A percentile compares a stretch with the other conserved stretches of the same genome.
Evolutionary conservation across 2,329 filamentous ascomycete genomes (phyloP).

Genomic region (Cadophora gregata): DNA sequence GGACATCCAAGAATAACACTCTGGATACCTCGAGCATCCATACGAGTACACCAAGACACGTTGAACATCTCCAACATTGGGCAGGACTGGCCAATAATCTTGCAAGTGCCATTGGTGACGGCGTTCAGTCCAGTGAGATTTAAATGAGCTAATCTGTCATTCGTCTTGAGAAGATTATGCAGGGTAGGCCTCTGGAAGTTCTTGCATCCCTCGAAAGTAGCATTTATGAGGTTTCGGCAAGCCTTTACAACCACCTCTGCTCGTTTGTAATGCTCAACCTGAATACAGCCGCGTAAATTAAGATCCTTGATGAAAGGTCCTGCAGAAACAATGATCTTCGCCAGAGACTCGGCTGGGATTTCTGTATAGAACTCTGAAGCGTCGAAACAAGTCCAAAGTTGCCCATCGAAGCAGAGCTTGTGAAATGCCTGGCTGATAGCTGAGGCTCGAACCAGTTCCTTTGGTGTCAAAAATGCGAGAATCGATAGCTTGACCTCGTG

Average conservation of each 20-base stretch:
- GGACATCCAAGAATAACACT: constrained; percentile 75
- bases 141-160: constrained; percentile 78
- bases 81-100: constrained; percentile 82
- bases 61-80: constrained; percentile 84
- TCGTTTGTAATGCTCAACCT: constrained; percentile 82
- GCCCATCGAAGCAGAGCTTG: constrained; percentile 88
- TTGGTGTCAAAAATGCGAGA: constrained; percentile 76
- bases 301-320: constrained; percentile 91
- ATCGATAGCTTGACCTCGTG: constrained; percentile 82
- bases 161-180: constrained; percentile 75
- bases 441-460: constrained; percentile 80
- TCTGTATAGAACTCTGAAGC: constrained; percentile 85
- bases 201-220: constrained; percentile 86
- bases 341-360: constrained; percentile 82
- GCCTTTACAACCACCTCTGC: constrained; percentile 79
- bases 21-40: constrained; percentile 78
- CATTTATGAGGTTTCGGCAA: constrained; percentile 85
- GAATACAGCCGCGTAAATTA: constrained; percentile 89
- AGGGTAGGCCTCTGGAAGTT: constrained; percentile 82
- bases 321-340: constrained; percentile 82
- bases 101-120: constrained; percentile 84
- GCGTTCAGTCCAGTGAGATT: constrained; percentile 84
- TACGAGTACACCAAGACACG: constrained; percentile 89
- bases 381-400: constrained; percentile 88
- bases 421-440: constrained; percentile 80